Base-by-base conservation (phyloP, 1,139 yeast genomes). In the Candida sojae region DNA sequence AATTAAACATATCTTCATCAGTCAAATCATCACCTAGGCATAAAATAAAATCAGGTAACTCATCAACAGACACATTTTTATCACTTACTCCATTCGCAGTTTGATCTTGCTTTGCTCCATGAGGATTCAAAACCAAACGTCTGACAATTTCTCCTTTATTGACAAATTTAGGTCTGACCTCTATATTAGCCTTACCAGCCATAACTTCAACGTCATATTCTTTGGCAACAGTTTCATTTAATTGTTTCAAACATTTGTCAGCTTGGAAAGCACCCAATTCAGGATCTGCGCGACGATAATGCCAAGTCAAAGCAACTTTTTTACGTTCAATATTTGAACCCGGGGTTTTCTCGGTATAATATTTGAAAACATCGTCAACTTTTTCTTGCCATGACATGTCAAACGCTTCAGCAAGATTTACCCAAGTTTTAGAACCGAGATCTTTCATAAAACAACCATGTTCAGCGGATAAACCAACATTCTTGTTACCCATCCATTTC, bases 221-320 rank as follows among this genome's bases (percentile, higher is more conserved):
- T 42, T 70, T 70, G 1, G 83, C 87, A 21, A 91, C 82, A 1
- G 84, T 78, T 12, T 70, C 72, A 51, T 79, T 75, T 49, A 95
- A 68, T 53, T 86, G 85, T 37, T 83, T 75, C 54, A 86, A 79
- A 59, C 96, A 80, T 62, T 84, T 82, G 29, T 80, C 74, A 0
- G 98, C 96, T 67, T 91, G 97, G 70, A 80, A 92, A 41, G 76
- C 82, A 30, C 99, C 99, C 57, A 89, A 79, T 51, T 87, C 96
- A 0, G 98, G 98, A 59, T 91, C 99, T 1, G 96, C 83, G 47
- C 96, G 80, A 58, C 99, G 82, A 65, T 93, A 93, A 69, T 95
- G 99, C 99, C 99, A 95, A 0, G 98, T 92, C 49, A 93, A 71
- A 0, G 99, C 98, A 12, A 93, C 97, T 59, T 90, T 87, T 66